Conservation (phyloP, 1,284 basidiomycete genomes). For the Salmacisia buchloeana region DNA sequence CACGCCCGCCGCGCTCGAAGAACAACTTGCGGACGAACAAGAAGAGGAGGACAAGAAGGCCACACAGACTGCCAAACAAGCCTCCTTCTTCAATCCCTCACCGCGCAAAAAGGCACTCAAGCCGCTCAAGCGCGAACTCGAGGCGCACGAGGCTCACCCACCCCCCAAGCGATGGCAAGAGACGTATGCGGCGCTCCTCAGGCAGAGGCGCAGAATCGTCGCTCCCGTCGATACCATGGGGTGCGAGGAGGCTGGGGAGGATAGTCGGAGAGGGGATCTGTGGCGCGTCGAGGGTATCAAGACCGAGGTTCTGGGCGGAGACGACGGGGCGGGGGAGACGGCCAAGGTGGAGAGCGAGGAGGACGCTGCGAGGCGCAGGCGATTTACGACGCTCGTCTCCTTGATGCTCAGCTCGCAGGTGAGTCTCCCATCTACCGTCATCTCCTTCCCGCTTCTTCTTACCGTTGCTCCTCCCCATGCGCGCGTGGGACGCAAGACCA, state of each 20-base stretch:
- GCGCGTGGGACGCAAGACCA: constrained; percentile 63
- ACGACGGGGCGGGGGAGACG: constrained; percentile 17
- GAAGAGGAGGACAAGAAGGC: too few relatives aligned
- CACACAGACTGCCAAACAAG: background rate
- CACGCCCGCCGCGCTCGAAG: too few relatives aligned
- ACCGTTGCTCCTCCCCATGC: background rate
- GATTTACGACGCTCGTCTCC: constrained; percentile 80
- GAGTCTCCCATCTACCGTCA: background rate
- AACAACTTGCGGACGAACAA: too few relatives aligned
- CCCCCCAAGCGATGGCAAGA: constrained; percentile 37
- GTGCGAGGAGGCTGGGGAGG: constrained; percentile 43
- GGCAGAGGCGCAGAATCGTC: constrained; percentile 37
- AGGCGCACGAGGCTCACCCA: constrained; percentile 29
- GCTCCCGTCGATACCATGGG: constrained; percentile 51
- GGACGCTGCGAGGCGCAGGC: constrained; percentile 59
- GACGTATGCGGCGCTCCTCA: constrained; percentile 24
- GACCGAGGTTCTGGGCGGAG: too few relatives aligned
- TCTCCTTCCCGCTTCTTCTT: background rate
- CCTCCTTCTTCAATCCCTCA: constrained; percentile 24
- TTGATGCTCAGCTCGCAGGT: constrained; percentile 77
- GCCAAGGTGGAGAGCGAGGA: constrained; percentile 12
- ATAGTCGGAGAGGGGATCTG: constrained; percentile 32
- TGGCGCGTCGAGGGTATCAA: too few relatives aligned
- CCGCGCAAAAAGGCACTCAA: constrained; percentile 30
- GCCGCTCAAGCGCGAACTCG: constrained; percentile 43